Evolutionary conservation across 176 grass and related monocot species (phyloP).

Genomic region (Microstegium vimineum): DNA sequence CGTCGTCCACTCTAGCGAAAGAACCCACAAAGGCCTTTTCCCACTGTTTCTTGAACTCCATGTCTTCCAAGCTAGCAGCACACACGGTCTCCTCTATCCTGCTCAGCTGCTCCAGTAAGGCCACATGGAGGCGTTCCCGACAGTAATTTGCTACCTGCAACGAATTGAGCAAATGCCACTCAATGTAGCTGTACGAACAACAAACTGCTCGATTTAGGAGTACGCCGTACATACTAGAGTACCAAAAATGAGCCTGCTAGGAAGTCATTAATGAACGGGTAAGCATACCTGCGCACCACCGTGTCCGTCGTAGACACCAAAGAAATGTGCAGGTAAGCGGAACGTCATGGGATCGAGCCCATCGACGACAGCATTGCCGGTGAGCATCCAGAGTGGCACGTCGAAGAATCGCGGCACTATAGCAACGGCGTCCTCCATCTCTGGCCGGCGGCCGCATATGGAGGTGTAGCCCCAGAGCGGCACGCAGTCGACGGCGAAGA

Average conservation of each 20-base stretch:
- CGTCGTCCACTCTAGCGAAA: conserved; percentile 64
- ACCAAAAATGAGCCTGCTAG: not conserved
- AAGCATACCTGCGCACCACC: conserved; percentile 51
- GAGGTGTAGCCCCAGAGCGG: conserved; percentile 70
- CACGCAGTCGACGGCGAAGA: conserved; percentile 55
- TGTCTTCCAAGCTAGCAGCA: conserved; percentile 8
- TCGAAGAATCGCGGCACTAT: conserved; percentile 53
- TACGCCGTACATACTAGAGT: not conserved
- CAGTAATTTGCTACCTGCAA: conserved; percentile 81
- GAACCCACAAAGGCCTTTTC: conserved; percentile 60
- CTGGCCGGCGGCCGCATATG: conserved; percentile 56
- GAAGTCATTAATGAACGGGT: not conserved
- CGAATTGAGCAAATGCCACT: not conserved
- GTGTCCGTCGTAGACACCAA: conserved; percentile 88
- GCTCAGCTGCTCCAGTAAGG: conserved; percentile 53
- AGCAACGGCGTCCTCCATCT: conserved; percentile 67
- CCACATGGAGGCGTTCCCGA: conserved; percentile 44
- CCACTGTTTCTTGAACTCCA: conserved; percentile 72
- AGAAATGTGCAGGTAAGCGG: conserved; percentile 62
- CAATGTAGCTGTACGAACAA: not conserved
- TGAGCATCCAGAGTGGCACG: conserved; percentile 69
- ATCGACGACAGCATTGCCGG: conserved; percentile 38
- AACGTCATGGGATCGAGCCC: conserved; percentile 54
- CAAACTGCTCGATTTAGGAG: not conserved
- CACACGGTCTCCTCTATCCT: conserved; percentile 23